A percentile compares a stretch with the other conserved stretches of the same genome.
Evolutionary conservation across 208 protist species (phyloP).

Genomic region (Acanthamoeba culbertsoni): DNA sequence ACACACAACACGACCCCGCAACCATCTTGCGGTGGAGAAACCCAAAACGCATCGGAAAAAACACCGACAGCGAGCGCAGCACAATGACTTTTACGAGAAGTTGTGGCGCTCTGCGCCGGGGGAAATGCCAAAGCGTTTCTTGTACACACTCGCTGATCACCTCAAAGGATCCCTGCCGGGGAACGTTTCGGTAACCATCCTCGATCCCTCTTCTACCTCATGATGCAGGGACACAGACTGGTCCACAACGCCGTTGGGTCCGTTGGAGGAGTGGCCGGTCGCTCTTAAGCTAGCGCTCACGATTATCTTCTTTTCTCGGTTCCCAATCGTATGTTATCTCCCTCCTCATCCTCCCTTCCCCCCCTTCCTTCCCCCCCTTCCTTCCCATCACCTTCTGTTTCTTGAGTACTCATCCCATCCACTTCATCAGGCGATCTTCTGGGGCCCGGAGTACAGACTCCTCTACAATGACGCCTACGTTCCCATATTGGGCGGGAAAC

Average conservation of each 20-base stretch:
- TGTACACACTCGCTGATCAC: too few species aligned
- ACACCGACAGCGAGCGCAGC: neutral
- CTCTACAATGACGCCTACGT: slow-evolving; percentile 39
- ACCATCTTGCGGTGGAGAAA: neutral
- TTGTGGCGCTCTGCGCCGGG: neutral
- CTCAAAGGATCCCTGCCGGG: too few species aligned
- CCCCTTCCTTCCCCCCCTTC: neutral
- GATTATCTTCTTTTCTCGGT: neutral
- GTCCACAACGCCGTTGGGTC: slow-evolving; percentile 1
- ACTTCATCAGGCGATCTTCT: neutral
- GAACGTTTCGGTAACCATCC: too few species aligned
- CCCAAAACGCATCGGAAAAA: neutral
- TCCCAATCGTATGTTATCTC: neutral
- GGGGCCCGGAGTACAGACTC: slow-evolving; percentile 11
- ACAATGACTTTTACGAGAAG: neutral
- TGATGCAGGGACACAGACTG: neutral
- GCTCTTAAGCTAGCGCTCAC: neutral
- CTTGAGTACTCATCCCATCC: neutral
- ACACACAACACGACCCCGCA: neutral
- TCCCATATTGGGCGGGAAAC: neutral
- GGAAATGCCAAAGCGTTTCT: neutral
- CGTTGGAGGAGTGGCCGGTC: neutral
- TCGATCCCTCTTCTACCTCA: neutral
- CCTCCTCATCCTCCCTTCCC: neutral
- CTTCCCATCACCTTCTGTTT: neutral